These are phyloP conservation scores for Ascobolus immersus DNA, from an alignment of 495 filamentous ascomycete species.

Conservation along the genomic window DNA sequence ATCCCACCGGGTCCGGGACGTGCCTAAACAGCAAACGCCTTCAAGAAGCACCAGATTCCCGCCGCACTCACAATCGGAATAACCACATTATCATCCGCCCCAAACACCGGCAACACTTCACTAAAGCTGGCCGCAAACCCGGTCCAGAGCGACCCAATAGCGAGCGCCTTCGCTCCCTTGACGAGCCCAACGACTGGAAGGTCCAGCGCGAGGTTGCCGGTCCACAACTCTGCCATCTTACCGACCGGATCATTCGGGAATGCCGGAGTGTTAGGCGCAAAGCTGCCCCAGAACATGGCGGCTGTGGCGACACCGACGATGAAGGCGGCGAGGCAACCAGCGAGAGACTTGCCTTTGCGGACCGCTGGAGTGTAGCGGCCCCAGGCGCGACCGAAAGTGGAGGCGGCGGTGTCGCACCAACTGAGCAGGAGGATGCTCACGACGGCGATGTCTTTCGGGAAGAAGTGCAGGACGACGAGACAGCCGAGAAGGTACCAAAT, in stretches of 20 bases:
- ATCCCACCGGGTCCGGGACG: too few relatives aligned
- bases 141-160: slow-evolving; percentile 61
- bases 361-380: slow-evolving; percentile 69
- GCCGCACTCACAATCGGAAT: slow-evolving; percentile 79
- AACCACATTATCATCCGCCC: slow-evolving; percentile 90
- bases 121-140: slow-evolving; percentile 66
- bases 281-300: slow-evolving; percentile 61
- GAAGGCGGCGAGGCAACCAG: slow-evolving; percentile 64
- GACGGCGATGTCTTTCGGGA: slow-evolving; percentile 82
- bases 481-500: slow-evolving; percentile 87
- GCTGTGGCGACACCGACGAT: slow-evolving; percentile 58
- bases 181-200: slow-evolving; percentile 17
- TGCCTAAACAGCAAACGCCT: too few relatives aligned
- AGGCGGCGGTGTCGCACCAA: slow-evolving; percentile 95
- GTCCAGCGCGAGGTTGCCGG: slow-evolving; percentile 7
- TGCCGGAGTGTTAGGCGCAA: slow-evolving; percentile 42
- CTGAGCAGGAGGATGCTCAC: slow-evolving; percentile 70
- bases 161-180: slow-evolving; percentile 49
- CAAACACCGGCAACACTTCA: slow-evolving; percentile 73
- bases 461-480: slow-evolving; percentile 60
- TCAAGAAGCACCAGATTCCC: slow-evolving; percentile 82
- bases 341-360: slow-evolving; percentile 67
- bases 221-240: slow-evolving; percentile 23
- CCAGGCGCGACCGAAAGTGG: slow-evolving; percentile 69
- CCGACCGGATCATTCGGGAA: slow-evolving; percentile 36